phyloP scores from a whole-genome alignment of 2,329 filamentous ascomycete species.

The Epichloe bromicola region DNA sequence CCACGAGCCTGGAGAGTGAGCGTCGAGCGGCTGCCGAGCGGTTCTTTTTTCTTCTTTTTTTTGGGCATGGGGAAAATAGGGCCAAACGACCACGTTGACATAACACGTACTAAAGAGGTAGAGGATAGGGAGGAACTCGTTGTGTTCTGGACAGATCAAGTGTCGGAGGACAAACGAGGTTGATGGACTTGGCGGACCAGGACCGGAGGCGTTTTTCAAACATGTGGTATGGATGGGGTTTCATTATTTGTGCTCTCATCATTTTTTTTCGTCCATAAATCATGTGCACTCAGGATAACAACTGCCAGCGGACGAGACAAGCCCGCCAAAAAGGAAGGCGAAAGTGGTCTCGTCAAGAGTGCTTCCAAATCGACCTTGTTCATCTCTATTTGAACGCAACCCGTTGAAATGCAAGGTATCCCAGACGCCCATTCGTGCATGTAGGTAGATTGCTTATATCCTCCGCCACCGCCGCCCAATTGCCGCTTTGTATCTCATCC shows the following conservation, averaged over 20 bases:
- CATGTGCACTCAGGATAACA: too few relatives aligned
- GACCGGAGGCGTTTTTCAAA: conserved; percentile 12
- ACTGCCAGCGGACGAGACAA: too few relatives aligned
- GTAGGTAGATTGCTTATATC: conserved; percentile 21
- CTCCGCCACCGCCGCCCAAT: conserved; percentile 9
- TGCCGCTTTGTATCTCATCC: conserved; percentile 8
- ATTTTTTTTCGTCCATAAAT: too few relatives aligned
- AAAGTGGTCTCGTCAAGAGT: conserved; percentile 4
- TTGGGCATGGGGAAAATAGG: too few relatives aligned
- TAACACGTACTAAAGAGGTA: conserved; percentile 12
- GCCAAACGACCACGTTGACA: too few relatives aligned
- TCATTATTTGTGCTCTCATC: too few relatives aligned
- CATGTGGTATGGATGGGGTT: conserved; percentile 8
- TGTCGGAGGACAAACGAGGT: conserved; percentile 19
- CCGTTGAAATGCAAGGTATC: conserved; percentile 38
- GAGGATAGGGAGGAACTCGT: conserved; percentile 26
- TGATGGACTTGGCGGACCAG: conserved; percentile 12
- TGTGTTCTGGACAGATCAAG: conserved; percentile 25
- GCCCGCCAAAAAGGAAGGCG: too few relatives aligned
- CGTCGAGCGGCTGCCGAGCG: too few relatives aligned
- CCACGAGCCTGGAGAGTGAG: too few relatives aligned
- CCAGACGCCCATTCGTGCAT: conserved; percentile 40
- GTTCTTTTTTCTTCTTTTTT: too few relatives aligned
- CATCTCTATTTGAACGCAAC: conserved; percentile 22
- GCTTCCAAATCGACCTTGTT: conserved; percentile 25